Conservation (phyloP, 1,284 basidiomycete genomes). For the Apiotrichum laibachii region DNA sequence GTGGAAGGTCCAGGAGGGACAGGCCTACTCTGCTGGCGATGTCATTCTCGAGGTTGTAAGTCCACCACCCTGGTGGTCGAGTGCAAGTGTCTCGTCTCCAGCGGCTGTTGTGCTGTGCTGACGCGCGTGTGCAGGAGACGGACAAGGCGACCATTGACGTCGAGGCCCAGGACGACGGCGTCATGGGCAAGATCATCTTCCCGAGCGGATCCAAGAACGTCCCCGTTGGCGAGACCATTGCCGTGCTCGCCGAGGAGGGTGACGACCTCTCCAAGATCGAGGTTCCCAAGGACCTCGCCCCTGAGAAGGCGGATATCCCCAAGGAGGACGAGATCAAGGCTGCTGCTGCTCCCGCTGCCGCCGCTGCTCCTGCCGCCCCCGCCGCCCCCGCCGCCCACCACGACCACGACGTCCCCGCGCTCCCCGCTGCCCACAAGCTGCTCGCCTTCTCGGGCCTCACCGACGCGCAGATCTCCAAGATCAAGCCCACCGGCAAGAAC, state of each 20-base stretch:
- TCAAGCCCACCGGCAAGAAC: conserved; percentile 69
- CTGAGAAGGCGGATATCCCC: conserved; percentile 43
- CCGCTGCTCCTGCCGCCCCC: background rate
- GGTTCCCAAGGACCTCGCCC: conserved; percentile 57
- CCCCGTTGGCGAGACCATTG: conserved; percentile 82
- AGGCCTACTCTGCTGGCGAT: conserved; percentile 78
- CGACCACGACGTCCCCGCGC: conserved; percentile 40
- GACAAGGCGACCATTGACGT: conserved; percentile 99
- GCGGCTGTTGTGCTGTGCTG: too few species aligned
- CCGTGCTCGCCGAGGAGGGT: conserved; percentile 91
- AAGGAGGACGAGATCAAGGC: conserved; percentile 11
- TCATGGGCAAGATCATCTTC: conserved; percentile 87
- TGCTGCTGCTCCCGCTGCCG: conserved; percentile 5
- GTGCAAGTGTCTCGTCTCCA: too few species aligned
- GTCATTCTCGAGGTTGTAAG: conserved; percentile 89
- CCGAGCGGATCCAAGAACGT: conserved; percentile 81
- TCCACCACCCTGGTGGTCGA: conserved; percentile 21
- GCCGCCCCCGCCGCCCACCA: conserved; percentile 23
- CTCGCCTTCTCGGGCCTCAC: conserved; percentile 44
- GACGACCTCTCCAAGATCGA: conserved; percentile 87
- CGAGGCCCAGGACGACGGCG: conserved; percentile 95
- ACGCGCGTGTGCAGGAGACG: conserved; percentile 69
- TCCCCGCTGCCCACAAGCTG: conserved; percentile 47
- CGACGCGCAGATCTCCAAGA: conserved; percentile 50
- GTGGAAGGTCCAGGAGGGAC: conserved; percentile 92